phyloP scores from a whole-genome alignment of 1,284 basidiomycete genomes.

The Anthracocystis walkeri region DNA sequence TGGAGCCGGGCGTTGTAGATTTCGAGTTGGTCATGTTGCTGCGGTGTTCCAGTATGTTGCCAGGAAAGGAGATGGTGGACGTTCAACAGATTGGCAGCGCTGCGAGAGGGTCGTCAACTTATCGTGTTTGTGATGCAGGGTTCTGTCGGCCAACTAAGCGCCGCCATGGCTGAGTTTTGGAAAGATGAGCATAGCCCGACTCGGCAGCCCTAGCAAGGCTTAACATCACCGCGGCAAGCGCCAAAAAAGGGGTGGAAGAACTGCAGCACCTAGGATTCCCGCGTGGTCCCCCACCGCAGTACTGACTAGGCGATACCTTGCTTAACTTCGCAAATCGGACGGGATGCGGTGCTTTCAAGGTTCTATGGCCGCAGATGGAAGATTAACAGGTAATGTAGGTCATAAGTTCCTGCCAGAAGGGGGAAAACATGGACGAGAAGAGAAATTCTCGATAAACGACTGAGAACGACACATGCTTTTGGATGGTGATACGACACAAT shows the following conservation, averaged over 20 bases:
- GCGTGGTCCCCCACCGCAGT: constrained; percentile 85
- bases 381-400: no score
- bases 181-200: not conserved
- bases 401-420: no score
- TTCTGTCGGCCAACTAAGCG: constrained; percentile 1
- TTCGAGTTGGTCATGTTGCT: not conserved
- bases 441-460: no score
- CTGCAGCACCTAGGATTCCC: constrained; percentile 84
- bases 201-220: not conserved
- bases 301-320: constrained; percentile 82
- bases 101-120: not conserved
- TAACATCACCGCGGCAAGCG: not conserved
- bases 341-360: constrained; percentile 83
- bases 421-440: no score
- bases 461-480: no score
- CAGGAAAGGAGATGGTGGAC: constrained; percentile 2
- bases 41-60: not conserved
- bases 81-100: not conserved
- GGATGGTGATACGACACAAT: no score
- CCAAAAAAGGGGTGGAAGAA: constrained; percentile 60
- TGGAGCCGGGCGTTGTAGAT: constrained; percentile 1
- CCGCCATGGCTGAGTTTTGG: not conserved
- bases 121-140: not conserved
- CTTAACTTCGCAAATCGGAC: constrained; percentile 84
- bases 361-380: constrained; percentile 79